These are phyloP conservation scores for Macrophomina pseudophaseolina DNA, from an alignment of 2,329 filamentous ascomycete species.

Conservation along the genomic window DNA sequence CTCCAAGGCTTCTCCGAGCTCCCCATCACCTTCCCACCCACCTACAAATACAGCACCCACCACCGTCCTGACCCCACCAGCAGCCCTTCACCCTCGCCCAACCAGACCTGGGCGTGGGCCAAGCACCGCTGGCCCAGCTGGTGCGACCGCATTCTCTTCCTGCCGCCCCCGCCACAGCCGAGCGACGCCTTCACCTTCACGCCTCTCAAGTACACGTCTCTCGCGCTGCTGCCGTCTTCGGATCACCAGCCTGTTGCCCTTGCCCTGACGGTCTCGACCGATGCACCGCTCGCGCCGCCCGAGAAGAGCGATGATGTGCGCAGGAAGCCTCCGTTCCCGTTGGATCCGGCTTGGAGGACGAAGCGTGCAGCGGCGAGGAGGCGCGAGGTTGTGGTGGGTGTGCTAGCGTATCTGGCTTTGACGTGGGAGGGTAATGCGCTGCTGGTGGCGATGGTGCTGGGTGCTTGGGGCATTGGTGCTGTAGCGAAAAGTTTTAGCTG, in stretches of 20 bases:
- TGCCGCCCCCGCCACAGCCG: conserved; percentile 44
- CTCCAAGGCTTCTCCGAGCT: conserved; percentile 80
- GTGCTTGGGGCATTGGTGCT: not conserved
- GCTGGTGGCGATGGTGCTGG: conserved; percentile 34
- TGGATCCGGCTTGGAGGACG: conserved; percentile 62
- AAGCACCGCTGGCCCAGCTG: conserved; percentile 85
- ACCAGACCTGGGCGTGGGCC: conserved; percentile 71
- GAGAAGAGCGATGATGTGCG: conserved; percentile 43
- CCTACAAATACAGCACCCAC: conserved; percentile 80
- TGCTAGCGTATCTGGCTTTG: conserved; percentile 59
- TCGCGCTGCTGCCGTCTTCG: conserved; percentile 80
- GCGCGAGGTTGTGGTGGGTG: conserved; percentile 65
- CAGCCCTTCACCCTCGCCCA: conserved; percentile 22
- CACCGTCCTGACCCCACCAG: conserved; percentile 46
- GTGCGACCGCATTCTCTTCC: conserved; percentile 89
- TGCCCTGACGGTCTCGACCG: conserved; percentile 68
- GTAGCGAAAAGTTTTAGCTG: not conserved
- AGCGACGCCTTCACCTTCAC: conserved; percentile 50
- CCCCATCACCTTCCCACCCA: conserved; percentile 80
- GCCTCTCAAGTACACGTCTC: conserved; percentile 69
- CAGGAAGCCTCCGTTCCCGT: conserved; percentile 59
- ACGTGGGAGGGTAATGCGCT: conserved; percentile 54
- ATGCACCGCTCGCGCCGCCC: conserved; percentile 36
- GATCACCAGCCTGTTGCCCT: conserved; percentile 88
- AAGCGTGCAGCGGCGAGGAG: conserved; percentile 60